phyloP scores from a whole-genome alignment of 306 rosid species.

The Dryas drummondii region DNA sequence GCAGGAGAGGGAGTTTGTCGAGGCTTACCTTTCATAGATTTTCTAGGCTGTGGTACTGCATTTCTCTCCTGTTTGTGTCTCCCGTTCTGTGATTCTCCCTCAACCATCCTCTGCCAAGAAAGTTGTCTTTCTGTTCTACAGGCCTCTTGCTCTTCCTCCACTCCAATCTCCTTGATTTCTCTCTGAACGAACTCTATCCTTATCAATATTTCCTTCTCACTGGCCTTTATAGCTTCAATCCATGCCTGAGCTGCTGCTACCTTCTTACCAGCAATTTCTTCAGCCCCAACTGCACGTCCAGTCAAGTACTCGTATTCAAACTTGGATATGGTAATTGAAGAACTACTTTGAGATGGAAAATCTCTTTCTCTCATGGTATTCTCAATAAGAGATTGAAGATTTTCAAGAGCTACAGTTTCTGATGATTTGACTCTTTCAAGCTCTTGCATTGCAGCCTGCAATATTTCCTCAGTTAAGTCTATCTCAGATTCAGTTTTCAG shows the following conservation, averaged over 20 bases:
- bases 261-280: slow-evolving; percentile 79
- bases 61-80: slow-evolving; percentile 48
- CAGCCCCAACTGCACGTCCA: slow-evolving; percentile 64
- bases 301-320: slow-evolving; percentile 79
- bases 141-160: slow-evolving; percentile 44
- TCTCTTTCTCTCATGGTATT: slow-evolving; percentile 57
- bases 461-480: slow-evolving; percentile 55
- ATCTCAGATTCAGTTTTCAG: slow-evolving; percentile 53
- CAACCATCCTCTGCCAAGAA: slow-evolving; percentile 39
- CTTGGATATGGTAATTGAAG: slow-evolving; percentile 67
- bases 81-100: slow-evolving; percentile 42
- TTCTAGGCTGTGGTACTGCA: slow-evolving; percentile 37
- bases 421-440: slow-evolving; percentile 60
- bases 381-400: slow-evolving; percentile 57
- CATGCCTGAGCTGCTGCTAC: slow-evolving; percentile 84
- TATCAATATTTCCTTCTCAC: slow-evolving; percentile 70
- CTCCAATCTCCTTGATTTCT: slow-evolving; percentile 50
- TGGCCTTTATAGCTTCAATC: slow-evolving; percentile 86
- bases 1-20: slow-evolving; percentile 61
- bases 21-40: slow-evolving; percentile 40
- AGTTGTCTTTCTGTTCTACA: slow-evolving; percentile 36
- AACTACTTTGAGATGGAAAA: slow-evolving; percentile 45
- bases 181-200: slow-evolving; percentile 50
- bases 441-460: slow-evolving; percentile 62
- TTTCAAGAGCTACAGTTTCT: slow-evolving; percentile 60